phyloP scores from a whole-genome alignment of 2,329 filamentous ascomycete species.

The Verticillium dahliae region DNA sequence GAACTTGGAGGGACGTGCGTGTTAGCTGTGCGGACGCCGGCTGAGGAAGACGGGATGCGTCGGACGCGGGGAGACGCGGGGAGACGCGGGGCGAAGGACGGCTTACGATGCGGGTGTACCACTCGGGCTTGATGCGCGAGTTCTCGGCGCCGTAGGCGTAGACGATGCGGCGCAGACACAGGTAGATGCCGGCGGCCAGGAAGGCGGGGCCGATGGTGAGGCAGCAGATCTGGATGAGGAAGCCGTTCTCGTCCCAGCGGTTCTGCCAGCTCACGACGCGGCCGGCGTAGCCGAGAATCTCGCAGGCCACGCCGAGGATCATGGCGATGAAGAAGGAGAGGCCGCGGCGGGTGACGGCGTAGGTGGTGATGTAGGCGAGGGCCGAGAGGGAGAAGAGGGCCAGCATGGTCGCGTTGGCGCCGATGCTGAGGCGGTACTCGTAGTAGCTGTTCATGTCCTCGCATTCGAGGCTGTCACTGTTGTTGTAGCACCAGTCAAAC shows the following conservation, averaged over 20 bases:
- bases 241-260: conserved; percentile 39
- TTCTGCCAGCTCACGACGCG: conserved; percentile 49
- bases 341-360: conserved; percentile 36
- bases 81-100: no score
- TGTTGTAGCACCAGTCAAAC: conserved; percentile 17
- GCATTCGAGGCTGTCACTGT: conserved; percentile 21
- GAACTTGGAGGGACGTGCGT: conserved; percentile 33
- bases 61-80: no score
- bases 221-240: conserved; percentile 52
- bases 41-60: no score
- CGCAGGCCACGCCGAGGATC: conserved; percentile 43
- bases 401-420: conserved; percentile 45
- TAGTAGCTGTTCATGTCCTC: conserved; percentile 32
- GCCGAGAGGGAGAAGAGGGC: conserved; percentile 41
- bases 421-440: conserved; percentile 45
- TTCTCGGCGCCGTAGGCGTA: conserved; percentile 39
- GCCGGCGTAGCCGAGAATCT: conserved; percentile 54
- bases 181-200: conserved; percentile 56
- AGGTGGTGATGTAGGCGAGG: conserved; percentile 31
- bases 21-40: background rate
- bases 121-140: conserved; percentile 37
- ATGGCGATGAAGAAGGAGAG: conserved; percentile 48
- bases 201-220: conserved; percentile 61
- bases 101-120: conserved; percentile 37
- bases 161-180: conserved; percentile 49